Evolutionary conservation across 192 early-diverging fungal species (phyloP), one percentile per base, ranked within the genome.

Genomic region (Jimgerdemannia lactiflua): DNA sequence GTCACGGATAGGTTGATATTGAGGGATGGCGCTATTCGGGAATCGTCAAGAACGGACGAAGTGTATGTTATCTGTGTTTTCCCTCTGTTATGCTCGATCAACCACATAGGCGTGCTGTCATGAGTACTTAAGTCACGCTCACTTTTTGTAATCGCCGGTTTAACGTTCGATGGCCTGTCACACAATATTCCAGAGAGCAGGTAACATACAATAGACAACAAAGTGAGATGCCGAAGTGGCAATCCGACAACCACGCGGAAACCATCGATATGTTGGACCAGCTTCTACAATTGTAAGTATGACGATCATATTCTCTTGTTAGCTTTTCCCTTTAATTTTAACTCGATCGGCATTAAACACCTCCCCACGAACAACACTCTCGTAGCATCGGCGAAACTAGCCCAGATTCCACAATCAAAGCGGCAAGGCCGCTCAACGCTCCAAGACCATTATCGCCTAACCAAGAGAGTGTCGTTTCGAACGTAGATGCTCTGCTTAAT

Each of bases 371-470:
- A 59, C 49, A 14, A 59, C 14, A 59, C 14, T 59, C 14, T 10
- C 49, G 14, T 59, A 59, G 49, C 54, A 88, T 94, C 75, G 91
- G 88, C 6, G 78, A 88, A 39, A 70, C 78, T 11, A 83, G 91
- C 77, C 85, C 90, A 2, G 89, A 92, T 71, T 92, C 91, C 77
- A 70, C 92, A 4, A 78, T 87, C 9, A 72, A 85, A 43, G 70
- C 83, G 17, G 83, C 76, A 40, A 74, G 82, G 6, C 86, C 85
- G 3, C 29, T 87, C n/a, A 78, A 81, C 66, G 72, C 44, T 3
- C 83, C 78, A 6, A 64, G 65, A 63, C 43, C 67, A 8, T 66
- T 75, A n/a, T 78, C 79, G 3, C 64, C 69, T 4, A 64, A 72
- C 11, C 77, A 79, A 20, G 42, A 68, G 4, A 74, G 74, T 9